phyloP scores from a whole-genome alignment of 495 filamentous ascomycete species.

The Alectoria sarmentosa region DNA sequence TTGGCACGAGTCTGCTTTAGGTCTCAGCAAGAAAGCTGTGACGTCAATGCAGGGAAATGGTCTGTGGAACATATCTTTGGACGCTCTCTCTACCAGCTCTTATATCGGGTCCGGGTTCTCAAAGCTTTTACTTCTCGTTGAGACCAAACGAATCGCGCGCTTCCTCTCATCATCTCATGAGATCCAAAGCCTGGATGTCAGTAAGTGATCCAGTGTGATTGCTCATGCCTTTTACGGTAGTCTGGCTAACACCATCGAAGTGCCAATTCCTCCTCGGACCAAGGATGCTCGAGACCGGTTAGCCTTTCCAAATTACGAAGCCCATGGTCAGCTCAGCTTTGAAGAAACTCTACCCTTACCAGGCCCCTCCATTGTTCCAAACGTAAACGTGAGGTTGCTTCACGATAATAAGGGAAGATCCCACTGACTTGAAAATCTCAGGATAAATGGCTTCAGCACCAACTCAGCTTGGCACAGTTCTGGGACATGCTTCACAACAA shows the following conservation, averaged over 20 bases:
- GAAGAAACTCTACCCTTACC: conserved; percentile 34
- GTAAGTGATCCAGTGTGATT: background rate
- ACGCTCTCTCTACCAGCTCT: conserved; percentile 13
- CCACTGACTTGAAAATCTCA: background rate
- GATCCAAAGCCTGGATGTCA: background rate
- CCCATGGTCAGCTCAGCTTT: conserved; percentile 33
- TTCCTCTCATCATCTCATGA: conserved; percentile 10
- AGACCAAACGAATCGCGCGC: conserved; percentile 20
- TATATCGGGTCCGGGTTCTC: conserved; percentile 12
- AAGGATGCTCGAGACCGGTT: conserved; percentile 22
- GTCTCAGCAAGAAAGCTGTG: background rate
- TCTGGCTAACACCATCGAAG: conserved; percentile 1
- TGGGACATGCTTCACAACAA: conserved; percentile 14
- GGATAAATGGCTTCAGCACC: conserved; percentile 14
- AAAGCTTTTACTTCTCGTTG: conserved; percentile 18
- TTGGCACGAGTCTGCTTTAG: conserved; percentile 15
- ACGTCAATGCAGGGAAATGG: conserved; percentile 16
- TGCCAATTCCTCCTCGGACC: conserved; percentile 14
- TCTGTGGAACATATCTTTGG: conserved; percentile 18
- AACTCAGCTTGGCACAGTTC: conserved; percentile 4
- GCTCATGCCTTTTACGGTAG: background rate
- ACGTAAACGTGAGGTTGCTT: background rate
- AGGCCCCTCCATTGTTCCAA: background rate
- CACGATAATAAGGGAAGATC: background rate
- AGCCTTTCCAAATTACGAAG: conserved; percentile 44